phyloP scores from a whole-genome alignment of 1,284 basidiomycete species.

The Porogramme epimiltina region DNA sequence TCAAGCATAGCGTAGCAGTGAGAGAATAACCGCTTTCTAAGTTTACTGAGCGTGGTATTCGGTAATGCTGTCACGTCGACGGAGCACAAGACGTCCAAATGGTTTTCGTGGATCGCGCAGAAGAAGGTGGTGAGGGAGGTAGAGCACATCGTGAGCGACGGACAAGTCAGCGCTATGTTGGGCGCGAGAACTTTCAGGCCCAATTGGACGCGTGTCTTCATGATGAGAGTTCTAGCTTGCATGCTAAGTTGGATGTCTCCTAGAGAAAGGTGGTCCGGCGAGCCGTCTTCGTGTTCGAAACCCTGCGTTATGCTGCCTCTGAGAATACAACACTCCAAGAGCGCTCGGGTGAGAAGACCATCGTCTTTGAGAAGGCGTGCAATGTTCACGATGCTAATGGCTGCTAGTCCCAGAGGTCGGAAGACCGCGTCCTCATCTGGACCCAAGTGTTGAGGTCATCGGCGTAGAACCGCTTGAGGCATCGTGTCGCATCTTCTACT shows the following conservation, averaged over 20 bases:
- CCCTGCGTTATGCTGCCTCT: background rate
- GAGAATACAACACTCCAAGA: background rate
- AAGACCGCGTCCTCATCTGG: background rate
- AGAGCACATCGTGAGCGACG: no score
- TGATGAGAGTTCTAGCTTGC: slow-evolving; percentile 9
- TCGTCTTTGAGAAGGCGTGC: background rate
- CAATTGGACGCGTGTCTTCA: slow-evolving; percentile 16
- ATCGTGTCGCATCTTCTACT: background rate
- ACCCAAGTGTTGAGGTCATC: background rate
- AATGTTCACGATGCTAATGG: slow-evolving; percentile 2
- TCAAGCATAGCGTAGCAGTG: no score
- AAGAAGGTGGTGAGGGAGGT: no score
- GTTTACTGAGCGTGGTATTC: no score
- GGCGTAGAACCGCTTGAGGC: slow-evolving; percentile 1
- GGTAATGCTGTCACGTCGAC: no score
- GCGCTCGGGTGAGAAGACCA: slow-evolving; percentile 1
- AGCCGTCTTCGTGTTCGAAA: slow-evolving; percentile 7
- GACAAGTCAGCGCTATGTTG: no score
- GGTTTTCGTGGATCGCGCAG: no score
- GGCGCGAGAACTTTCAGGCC: no score
- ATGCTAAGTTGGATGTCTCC: slow-evolving; percentile 6
- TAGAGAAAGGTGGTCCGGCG: background rate
- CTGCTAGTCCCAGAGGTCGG: background rate
- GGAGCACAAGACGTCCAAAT: no score
- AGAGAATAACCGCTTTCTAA: no score